phyloP scores from a whole-genome alignment of 2,329 filamentous ascomycete species.

The Cercospora citrullina region DNA sequence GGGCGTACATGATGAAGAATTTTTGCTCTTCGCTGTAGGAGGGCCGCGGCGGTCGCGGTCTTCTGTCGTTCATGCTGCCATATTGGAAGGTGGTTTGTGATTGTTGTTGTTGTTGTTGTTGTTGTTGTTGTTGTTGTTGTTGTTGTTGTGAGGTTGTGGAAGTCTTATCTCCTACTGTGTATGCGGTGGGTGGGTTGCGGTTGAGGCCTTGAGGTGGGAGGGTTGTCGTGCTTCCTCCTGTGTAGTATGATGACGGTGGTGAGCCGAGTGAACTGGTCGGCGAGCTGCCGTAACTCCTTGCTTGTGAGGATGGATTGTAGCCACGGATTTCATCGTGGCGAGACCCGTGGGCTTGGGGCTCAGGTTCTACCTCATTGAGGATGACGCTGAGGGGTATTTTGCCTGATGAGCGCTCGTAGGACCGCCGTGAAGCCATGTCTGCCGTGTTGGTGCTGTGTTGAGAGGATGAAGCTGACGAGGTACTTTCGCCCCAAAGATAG shows the following conservation, averaged over 20 bases:
- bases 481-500: background rate
- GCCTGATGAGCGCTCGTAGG: conserved; percentile 16
- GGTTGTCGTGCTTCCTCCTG: background rate
- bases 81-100: background rate
- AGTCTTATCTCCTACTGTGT: background rate
- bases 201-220: background rate
- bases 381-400: conserved; percentile 20
- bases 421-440: conserved; percentile 11
- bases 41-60: conserved; percentile 32
- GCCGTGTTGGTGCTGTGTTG: background rate
- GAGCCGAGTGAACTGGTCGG: conserved; percentile 10
- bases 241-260: conserved; percentile 10
- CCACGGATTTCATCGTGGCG: background rate
- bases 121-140: background rate
- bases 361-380: conserved; percentile 11
- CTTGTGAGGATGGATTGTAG: background rate
- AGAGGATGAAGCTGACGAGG: background rate
- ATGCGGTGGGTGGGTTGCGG: background rate
- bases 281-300: conserved; percentile 14
- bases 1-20: conserved; percentile 39
- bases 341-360: background rate
- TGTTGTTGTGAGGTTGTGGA: background rate
- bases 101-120: background rate
- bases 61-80: conserved; percentile 17
- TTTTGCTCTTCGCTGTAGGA: conserved; percentile 40